Evolutionary conservation across 306 rosid genomes (phyloP), one percentile per base, ranked within the genome.

Genomic region (Vigna hirtella): DNA sequence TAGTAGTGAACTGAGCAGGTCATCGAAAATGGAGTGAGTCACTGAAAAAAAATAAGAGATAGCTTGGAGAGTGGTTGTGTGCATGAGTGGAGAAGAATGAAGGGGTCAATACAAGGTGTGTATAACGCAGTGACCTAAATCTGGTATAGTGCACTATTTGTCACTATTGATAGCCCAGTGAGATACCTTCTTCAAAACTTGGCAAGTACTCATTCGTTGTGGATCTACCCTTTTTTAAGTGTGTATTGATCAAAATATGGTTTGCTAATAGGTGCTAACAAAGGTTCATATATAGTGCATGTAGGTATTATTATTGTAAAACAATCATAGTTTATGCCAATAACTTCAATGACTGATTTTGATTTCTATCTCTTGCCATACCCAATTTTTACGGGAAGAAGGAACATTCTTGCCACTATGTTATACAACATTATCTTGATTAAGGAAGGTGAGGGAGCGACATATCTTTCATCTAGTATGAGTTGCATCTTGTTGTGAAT

Each of bases 281-380:
- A 40, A 16, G 10, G 20, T 55, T 77, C 81, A 26, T n/a, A 71
- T 13, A n/a, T 67, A n/a, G 28, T 67, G 69, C 70, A 56, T 45
- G 40, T 56, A 43, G 45, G 68, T 67, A 66, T 16, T 61, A 30
- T 30, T 15, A 28, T 28, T 68, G 59, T 18, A 28, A 67, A 18
- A 34, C 69, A 55, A 67, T 77, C 34, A 13, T 55, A 67, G 17
- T 17, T 42, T 36, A 26, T 77, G 75, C 45, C 32, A 42, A 55
- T 16, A 77, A 30, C 17, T 61, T 15, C 42, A 68, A 78, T 57
- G 28, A 78, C 13, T 45, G 70, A 47, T 57, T 57, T 68, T 78
- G 58, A 57, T 45, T 68, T 72, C 7, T 16, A 20, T 67, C 36
- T 45, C 79, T 75, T 63, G 9, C 32, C 72, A 32, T 18, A 11